These are phyloP conservation scores for Nemania sp. DNA, from an alignment of 2,329 filamentous ascomycete species.

Conservation along the genomic window DNA sequence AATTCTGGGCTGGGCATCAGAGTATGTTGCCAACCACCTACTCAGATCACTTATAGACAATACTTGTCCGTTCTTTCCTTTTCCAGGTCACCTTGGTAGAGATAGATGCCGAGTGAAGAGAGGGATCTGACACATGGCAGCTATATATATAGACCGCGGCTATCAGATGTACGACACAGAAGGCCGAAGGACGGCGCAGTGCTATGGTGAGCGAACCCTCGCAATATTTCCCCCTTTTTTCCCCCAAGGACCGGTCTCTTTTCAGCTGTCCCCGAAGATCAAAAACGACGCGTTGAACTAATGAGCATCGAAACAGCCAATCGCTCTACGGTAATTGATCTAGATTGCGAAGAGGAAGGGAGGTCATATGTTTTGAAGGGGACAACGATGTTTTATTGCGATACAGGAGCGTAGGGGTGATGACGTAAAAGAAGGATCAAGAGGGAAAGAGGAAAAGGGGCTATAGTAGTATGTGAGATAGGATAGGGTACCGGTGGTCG, in stretches of 20 bases:
- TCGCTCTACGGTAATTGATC: slow-evolving; percentile 8
- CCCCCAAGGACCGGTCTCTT: neutral
- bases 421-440: neutral
- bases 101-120: neutral
- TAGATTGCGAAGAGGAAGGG: slow-evolving; percentile 7
- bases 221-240: neutral
- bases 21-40: slow-evolving; percentile 16
- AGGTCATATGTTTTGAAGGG: slow-evolving; percentile 7
- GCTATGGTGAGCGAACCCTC: slow-evolving; percentile 7
- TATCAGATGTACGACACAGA: slow-evolving; percentile 17
- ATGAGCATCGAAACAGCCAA: slow-evolving; percentile 1
- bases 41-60: too few relatives aligned
- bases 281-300: neutral
- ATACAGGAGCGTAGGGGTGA: neutral
- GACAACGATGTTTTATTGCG: slow-evolving; percentile 18
- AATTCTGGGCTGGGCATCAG: slow-evolving; percentile 19
- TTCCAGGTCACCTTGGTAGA: neutral
- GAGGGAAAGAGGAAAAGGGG: too few relatives aligned
- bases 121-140: neutral
- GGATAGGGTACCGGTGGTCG: neutral
- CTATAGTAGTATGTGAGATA: too few relatives aligned
- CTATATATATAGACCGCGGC: slow-evolving; percentile 24
- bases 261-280: too few relatives aligned
- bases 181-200: slow-evolving; percentile 19
- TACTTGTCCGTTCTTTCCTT: too few relatives aligned